A percentile compares a stretch with the other conserved stretches of the same genome.
phyloP scores from a whole-genome alignment of 192 early-diverging fungal genomes.

The Geranomyces variabilis region DNA sequence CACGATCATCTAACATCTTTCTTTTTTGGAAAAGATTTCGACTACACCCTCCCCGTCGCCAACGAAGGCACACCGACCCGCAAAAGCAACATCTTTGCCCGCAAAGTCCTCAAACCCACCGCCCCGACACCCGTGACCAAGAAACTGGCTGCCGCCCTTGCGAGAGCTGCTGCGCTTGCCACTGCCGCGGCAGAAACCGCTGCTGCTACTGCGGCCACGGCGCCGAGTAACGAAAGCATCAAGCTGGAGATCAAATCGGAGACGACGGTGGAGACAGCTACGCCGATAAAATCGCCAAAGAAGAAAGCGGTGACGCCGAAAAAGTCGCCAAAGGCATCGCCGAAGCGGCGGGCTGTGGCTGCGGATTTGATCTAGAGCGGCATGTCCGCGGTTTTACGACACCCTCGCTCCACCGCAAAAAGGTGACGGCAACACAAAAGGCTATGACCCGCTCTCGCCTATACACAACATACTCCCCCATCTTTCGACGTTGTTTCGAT shows the following conservation, averaged over 20 bases:
- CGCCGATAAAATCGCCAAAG: background rate
- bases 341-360: background rate
- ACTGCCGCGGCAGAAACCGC: background rate
- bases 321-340: background rate
- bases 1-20: background rate
- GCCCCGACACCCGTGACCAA: background rate
- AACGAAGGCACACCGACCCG: conserved; percentile 23
- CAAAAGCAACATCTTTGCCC: conserved; percentile 12
- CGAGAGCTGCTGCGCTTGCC: background rate
- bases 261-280: background rate
- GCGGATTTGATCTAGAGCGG: background rate
- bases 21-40: background rate
- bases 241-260: background rate
- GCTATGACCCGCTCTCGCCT: too few species aligned
- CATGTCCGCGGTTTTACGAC: too few species aligned
- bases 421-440: too few species aligned
- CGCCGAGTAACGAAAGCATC: background rate
- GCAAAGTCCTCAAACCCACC: conserved; percentile 17
- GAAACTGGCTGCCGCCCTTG: background rate
- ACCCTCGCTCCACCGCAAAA: too few species aligned
- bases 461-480: too few species aligned
- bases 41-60: conserved; percentile 3
- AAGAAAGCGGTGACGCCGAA: background rate
- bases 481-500: too few species aligned
- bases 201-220: background rate